Percentiles rank a stretch among this genome's conserved stretches.
Conservation (phyloP, 306 rosid species). For the Senna tora region DNA sequence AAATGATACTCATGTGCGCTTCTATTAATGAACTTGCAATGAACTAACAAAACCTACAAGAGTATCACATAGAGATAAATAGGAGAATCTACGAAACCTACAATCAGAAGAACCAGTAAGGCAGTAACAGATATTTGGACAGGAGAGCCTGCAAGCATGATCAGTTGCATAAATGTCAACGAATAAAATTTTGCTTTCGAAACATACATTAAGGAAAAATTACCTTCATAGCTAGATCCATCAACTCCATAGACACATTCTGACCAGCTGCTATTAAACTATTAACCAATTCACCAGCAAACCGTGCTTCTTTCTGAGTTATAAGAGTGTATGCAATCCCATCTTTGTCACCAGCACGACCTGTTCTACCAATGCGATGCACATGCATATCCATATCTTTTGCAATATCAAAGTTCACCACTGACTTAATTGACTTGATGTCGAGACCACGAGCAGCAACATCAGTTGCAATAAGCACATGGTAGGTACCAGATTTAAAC, state of each 20-base stretch:
- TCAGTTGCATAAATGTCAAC: constrained; percentile 3
- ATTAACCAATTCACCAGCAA: constrained; percentile 95
- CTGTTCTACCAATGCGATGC: constrained; percentile 98
- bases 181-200: constrained; percentile 2
- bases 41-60: background rate
- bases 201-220: constrained; percentile 21
- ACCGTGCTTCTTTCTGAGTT: constrained; percentile 91
- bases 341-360: constrained; percentile 99
- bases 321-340: constrained; percentile 93
- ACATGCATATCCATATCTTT: constrained; percentile 99
- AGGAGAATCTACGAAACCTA: constrained; percentile 8
- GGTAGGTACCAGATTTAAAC: constrained; percentile 86
- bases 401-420: constrained; percentile 95
- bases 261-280: constrained; percentile 96
- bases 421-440: constrained; percentile 94
- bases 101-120: background rate
- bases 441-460: constrained; percentile 99
- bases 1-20: background rate
- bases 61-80: background rate
- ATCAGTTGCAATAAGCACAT: constrained; percentile 96
- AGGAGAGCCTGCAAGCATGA: constrained; percentile 2
- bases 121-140: background rate
- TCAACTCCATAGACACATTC: constrained; percentile 80
- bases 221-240: constrained; percentile 99
- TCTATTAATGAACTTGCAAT: background rate